phyloP scores from a whole-genome alignment of 306 rosid species.

The Biancaea sappan region DNA sequence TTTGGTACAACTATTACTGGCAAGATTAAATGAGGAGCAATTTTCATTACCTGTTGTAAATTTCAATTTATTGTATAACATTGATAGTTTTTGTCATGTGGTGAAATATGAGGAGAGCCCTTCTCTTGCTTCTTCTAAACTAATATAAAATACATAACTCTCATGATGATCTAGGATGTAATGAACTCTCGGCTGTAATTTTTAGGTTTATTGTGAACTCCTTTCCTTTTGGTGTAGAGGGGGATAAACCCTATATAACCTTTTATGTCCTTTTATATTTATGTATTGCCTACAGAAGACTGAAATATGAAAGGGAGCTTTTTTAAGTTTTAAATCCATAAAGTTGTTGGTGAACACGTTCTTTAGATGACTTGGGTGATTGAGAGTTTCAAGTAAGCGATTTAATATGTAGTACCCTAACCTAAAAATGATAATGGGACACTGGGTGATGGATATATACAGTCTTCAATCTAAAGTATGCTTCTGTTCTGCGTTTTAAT shows the following conservation, averaged over 20 bases:
- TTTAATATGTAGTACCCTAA: slow-evolving; percentile 20
- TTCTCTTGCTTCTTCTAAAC: slow-evolving; percentile 28
- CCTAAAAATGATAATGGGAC: slow-evolving; percentile 7
- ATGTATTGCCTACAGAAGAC: not conserved
- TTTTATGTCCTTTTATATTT: not conserved
- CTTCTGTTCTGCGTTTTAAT: slow-evolving; percentile 14
- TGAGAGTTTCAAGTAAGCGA: slow-evolving; percentile 21
- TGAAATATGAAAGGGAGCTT: not conserved
- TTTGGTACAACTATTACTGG: slow-evolving; percentile 4
- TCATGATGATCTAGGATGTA: not conserved
- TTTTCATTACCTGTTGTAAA: slow-evolving; percentile 5
- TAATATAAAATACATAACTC: slow-evolving; percentile 7
- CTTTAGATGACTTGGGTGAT: slow-evolving; percentile 24
- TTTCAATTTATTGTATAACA: slow-evolving; percentile 12
- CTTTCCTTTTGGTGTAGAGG: not conserved
- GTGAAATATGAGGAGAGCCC: slow-evolving; percentile 27
- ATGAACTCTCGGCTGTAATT: not conserved
- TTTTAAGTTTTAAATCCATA: slow-evolving; percentile 15
- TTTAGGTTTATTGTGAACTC: not conserved
- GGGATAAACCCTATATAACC: slow-evolving; percentile 16
- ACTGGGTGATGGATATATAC: not conserved
- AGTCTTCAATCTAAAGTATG: slow-evolving; percentile 7
- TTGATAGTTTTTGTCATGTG: slow-evolving; percentile 8
- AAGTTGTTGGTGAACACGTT: slow-evolving; percentile 2
- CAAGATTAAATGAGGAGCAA: slow-evolving; percentile 25